Evolutionary conservation across 352 stramenopile genomes (phyloP).

Genomic region (Phytophthora nicotianae): DNA sequence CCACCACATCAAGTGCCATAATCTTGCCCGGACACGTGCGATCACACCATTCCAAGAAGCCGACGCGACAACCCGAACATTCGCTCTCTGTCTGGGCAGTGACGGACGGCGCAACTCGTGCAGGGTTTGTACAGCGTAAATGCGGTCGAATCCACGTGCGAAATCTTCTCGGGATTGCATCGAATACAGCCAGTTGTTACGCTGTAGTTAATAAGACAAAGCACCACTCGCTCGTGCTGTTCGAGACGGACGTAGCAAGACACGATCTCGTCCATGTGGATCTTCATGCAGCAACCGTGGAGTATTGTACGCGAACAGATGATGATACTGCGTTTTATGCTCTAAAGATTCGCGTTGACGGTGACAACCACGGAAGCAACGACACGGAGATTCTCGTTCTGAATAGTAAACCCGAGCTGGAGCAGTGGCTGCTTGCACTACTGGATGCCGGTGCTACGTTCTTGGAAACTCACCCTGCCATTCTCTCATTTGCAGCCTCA

Average conservation of each 20-base stretch:
- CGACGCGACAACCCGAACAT: neutral
- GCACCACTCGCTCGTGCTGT: conserved; percentile 38
- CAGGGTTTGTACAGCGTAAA: conserved; percentile 34
- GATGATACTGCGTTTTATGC: conserved; percentile 4
- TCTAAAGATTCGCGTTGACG: conserved; percentile 35
- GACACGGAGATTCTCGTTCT: conserved; percentile 41
- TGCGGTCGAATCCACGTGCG: conserved; percentile 10
- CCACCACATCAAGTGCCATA: conserved; percentile 15
- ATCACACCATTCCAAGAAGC: conserved; percentile 12
- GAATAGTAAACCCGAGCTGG: conserved; percentile 40
- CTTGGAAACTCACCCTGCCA: conserved; percentile 38
- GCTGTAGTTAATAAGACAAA: conserved; percentile 41
- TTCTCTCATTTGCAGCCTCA: conserved; percentile 36
- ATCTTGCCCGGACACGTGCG: conserved; percentile 22
- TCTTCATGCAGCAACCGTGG: conserved; percentile 34
- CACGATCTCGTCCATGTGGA: conserved; percentile 25
- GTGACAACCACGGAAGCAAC: conserved; percentile 2
- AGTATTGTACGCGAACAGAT: conserved; percentile 30
- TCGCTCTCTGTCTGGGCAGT: conserved; percentile 42
- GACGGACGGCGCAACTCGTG: conserved; percentile 42
- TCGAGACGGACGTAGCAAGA: conserved; percentile 39
- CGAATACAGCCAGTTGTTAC: conserved; percentile 29
- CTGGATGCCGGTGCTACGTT: conserved; percentile 53
- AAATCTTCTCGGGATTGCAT: conserved; percentile 11
- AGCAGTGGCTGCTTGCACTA: conserved; percentile 54